Base-by-base conservation (phyloP, 2,329 filamentous ascomycete species). In the Plectosphaerella sp. region DNA sequence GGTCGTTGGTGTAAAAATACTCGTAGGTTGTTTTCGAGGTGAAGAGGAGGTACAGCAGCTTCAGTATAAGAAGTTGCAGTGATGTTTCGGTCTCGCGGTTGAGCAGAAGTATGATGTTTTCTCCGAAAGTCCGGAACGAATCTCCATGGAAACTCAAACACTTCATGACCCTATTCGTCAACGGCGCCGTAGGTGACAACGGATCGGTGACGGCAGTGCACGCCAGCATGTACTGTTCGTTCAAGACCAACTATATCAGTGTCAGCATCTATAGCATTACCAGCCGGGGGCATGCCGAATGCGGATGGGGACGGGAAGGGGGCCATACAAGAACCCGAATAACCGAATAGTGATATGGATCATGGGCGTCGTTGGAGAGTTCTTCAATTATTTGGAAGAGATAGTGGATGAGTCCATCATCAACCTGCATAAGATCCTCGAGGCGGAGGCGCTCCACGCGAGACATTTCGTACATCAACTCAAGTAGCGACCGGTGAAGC, bases 1-100 rank as follows among this genome's bases (percentile, higher is more conserved):
- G 78, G 64, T 99, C 94, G 66, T 99, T 99, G 25, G 91, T 97
- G 70, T 97, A 99, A 66, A 99, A 99, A 70, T 97, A 99, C 71
- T 99, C 94, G 67, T 94, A 91, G 0, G 94, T 99, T 15, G 88
- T 83, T 52, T 84, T 84, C 10, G 91, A 97, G 5, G 92, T 96
- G 71, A 99, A 99, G 10, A 99, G 80, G 36, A 99, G 83, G 70
- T 97, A 99, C 25, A 99, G 77, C 5, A 97, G 82, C 71, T 99
- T 99, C 42, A 99, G 78, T 54, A 97, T 97, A n/a, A 99, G 80
- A 24, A 99, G 79, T 69, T 99, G 95, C 37, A 96, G 81, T 2
- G 91, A 93, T 1, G 94, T 96, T 69, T 97, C 92, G 10, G 88
- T 91, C 75, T 97, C 94, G 61, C 94, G 87, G 66, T 99, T 99